phyloP scores from a whole-genome alignment of 1,284 basidiomycete species.

The Puccinia horiana region DNA sequence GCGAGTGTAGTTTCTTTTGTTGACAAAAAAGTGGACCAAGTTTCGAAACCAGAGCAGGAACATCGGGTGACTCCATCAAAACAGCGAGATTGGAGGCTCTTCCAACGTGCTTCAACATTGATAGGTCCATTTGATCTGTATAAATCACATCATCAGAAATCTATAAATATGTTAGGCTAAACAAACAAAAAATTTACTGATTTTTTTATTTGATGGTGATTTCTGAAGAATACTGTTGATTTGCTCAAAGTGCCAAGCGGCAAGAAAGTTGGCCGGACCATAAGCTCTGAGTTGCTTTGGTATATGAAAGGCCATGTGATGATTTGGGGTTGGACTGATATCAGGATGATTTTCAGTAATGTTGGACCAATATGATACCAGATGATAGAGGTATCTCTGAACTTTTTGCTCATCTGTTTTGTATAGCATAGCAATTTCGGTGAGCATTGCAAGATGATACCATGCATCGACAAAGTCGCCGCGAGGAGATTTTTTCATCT shows the following conservation, averaged over 20 bases:
- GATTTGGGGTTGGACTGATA: slow-evolving; percentile 35
- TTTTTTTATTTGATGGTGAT: slow-evolving; percentile 14
- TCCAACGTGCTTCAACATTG: slow-evolving; percentile 1
- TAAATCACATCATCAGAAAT: neutral
- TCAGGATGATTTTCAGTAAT: neutral
- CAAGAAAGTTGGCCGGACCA: slow-evolving; percentile 14
- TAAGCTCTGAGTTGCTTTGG: neutral
- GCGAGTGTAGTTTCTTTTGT: neutral
- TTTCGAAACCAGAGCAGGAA: neutral
- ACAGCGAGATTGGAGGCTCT: slow-evolving; percentile 20
- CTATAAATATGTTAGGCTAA: neutral
- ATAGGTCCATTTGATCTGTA: slow-evolving; percentile 12
- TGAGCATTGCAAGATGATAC: slow-evolving; percentile 23
- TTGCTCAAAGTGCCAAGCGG: slow-evolving; percentile 31
- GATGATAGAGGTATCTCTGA: slow-evolving; percentile 23
- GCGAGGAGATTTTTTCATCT: neutral
- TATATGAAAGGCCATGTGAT: slow-evolving; percentile 40
- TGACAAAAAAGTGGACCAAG: neutral
- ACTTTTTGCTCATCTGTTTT: slow-evolving; percentile 12
- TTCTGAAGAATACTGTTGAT: slow-evolving; percentile 30
- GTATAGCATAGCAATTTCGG: slow-evolving; percentile 25
- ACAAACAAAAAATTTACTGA: neutral
- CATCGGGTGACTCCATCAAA: neutral
- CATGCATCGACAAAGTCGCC: slow-evolving; percentile 15
- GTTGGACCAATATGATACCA: slow-evolving; percentile 14